Base-by-base conservation (phyloP, 2,329 filamentous ascomycete species). In the Venturia aucupariae region DNA sequence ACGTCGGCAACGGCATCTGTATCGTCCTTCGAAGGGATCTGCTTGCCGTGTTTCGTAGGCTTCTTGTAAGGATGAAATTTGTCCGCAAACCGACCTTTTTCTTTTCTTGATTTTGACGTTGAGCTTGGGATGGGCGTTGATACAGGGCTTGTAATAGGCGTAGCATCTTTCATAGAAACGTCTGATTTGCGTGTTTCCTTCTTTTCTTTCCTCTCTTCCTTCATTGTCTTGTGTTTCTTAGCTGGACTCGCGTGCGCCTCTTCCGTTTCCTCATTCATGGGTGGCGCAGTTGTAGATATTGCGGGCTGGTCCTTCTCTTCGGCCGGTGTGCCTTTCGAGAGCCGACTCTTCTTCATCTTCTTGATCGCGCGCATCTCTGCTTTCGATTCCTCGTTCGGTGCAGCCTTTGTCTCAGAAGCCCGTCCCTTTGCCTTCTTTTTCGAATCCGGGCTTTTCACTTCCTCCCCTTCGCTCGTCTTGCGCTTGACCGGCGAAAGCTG, bases 141-240 rank as follows among this genome's bases (percentile, higher is more conserved):
- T 19, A n/a, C 30, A 22, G 51, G 15, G 17, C 51, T 57, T 32
- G 46, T 15, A 15, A 51, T 51, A 2, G 46, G 46, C 4, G 46
- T 51, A 6, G 30, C 51, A 57, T 57, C 51, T 57, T 57, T 57
- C 51, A 57, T 57, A 19, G 51, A 57, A 22, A 57, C 17, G 30
- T 57, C 51, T 4, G 51, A 57, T 57, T 35, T 35, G 51, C 51
- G 51, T 13, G n/a, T 57, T 32, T 35, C 30, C 27, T 35, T 57
- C 13, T 1, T 8, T 27, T 32, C 7, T 7, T 57, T 27, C 4
- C 15, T n/a, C 19, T 24, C 27, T 17, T 15, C 17, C 51, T 57
- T 57, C 15, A 2, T 10, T 30, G n/a, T 57, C 51, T 57, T 57
- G 1, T 30, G 46, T 17, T 35, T 57, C 51, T 57, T 57, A n/a